Evolutionary conservation across 768 basidiomycete genomes (phyloP), one percentile per base, ranked within the genome.

Genomic region (Lentinula sp.): DNA sequence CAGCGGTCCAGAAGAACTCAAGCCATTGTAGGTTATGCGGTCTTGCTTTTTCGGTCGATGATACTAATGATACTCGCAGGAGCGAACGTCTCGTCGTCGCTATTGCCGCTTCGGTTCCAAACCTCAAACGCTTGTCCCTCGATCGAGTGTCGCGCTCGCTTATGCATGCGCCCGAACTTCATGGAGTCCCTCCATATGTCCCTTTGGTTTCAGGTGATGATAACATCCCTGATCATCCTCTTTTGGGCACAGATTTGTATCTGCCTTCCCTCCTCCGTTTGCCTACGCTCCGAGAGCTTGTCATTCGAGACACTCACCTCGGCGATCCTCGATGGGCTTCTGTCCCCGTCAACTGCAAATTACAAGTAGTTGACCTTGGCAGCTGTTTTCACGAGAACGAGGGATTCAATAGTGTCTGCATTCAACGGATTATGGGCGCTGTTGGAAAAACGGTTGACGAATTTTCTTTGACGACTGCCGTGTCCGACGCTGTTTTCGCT

Each of bases 61-160:
- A 49, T 45, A 40, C 35, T 28, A 31, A 55, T 54, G 52, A 60
- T 53, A 31, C 9, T 51, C 66, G 16, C 37, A 87, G 85, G 74
- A 86, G 84, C 71, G 88, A 91, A 68, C 78, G 88, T 28, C 76
- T 89, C 0, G 85, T 82, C 59, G 88, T 89, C 15, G 80, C 84
- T 5, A 84, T 91, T 63, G 87, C 87, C 0, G 81, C 84, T 1
- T 81, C 83, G 1, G 70, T 84, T 4, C 82, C 82, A 13, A 71
- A 75, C 66, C 79, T 91, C 50, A 69, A 79, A 50, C 76, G 82
- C 52, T 78, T 91, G 54, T 75, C 80, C 4, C 75, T 91, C 10
- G 81, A 85, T 56, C 83, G 82, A 66, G 80, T 91, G 66, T 81
- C 84, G 15, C 85, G 88, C 58, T 89, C 87, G 1, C 75, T 76